A percentile compares a stretch with the other conserved stretches of the same genome.
phyloP scores from a whole-genome alignment of 148 eudicot genomes.

The Amaranthus hypochondriacus region DNA sequence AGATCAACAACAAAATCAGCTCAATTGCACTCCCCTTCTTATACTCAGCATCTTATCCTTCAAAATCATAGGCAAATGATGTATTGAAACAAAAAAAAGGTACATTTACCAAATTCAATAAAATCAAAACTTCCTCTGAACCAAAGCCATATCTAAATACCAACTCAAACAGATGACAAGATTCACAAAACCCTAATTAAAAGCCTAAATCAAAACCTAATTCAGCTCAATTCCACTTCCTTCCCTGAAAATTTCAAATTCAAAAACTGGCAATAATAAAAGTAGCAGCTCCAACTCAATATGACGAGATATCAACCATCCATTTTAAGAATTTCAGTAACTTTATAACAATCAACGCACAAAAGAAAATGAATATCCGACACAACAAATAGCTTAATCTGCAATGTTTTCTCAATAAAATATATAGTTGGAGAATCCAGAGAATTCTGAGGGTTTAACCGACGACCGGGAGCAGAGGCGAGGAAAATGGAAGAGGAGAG shows the following conservation, averaged over 20 bases:
- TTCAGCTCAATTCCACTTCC: background rate
- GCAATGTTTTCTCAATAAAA: background rate
- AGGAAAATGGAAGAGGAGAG: background rate
- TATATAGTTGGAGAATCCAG: background rate
- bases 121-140: background rate
- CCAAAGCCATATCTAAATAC: background rate
- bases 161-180: background rate
- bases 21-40: background rate
- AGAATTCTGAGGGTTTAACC: background rate
- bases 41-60: too few relatives aligned
- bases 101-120: background rate
- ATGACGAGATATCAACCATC: background rate
- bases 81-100: too few relatives aligned
- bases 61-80: too few relatives aligned
- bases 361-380: background rate
- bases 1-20: background rate
- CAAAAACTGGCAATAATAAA: too few relatives aligned
- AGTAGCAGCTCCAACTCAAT: background rate
- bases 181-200: background rate
- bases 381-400: background rate
- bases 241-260: background rate
- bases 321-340: background rate
- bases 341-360: background rate
- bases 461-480: background rate
- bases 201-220: slow-evolving; percentile 1